These are phyloP conservation scores for Micractinium sp. DNA, from an alignment of 139 green algal species.

Conservation along the genomic window DNA sequence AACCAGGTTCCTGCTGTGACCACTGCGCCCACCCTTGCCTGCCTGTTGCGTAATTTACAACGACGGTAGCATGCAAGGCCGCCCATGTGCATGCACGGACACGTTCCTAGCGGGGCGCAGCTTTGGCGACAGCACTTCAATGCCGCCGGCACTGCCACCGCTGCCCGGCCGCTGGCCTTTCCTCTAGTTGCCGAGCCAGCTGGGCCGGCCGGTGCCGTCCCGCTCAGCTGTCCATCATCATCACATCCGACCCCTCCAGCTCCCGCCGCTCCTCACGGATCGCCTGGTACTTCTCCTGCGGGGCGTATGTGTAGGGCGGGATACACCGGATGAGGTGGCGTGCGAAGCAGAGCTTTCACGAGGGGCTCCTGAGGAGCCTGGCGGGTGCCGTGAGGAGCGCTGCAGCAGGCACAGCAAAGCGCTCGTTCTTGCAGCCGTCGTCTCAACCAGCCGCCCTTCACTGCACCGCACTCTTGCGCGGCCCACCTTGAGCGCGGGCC, in stretches of 20 bases:
- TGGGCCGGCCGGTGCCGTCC: no score
- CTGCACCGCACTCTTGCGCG: no score
- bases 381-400: not conserved
- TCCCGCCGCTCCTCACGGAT: slow-evolving; percentile 59
- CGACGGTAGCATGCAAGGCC: not conserved
- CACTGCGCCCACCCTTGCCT: no score
- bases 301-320: not conserved
- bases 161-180: no score
- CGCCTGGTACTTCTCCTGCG: slow-evolving; percentile 57
- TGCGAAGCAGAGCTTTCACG: not conserved
- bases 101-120: no score
- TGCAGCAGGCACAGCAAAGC: not conserved
- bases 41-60: not conserved
- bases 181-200: not conserved
- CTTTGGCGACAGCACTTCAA: no score
- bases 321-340: no score
- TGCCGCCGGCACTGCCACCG: no score
- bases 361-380: no score
- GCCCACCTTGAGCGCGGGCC: slow-evolving; percentile 25
- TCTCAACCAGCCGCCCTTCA: not conserved
- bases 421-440: not conserved
- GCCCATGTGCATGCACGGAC: not conserved
- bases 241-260: slow-evolving; percentile 42
- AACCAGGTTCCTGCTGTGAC: not conserved
- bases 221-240: not conserved